A percentile compares a stretch with the other conserved stretches of the same genome.
Evolutionary conservation across 352 stramenopile species (phyloP).

Genomic region (Globisporangium recalcitrans): DNA sequence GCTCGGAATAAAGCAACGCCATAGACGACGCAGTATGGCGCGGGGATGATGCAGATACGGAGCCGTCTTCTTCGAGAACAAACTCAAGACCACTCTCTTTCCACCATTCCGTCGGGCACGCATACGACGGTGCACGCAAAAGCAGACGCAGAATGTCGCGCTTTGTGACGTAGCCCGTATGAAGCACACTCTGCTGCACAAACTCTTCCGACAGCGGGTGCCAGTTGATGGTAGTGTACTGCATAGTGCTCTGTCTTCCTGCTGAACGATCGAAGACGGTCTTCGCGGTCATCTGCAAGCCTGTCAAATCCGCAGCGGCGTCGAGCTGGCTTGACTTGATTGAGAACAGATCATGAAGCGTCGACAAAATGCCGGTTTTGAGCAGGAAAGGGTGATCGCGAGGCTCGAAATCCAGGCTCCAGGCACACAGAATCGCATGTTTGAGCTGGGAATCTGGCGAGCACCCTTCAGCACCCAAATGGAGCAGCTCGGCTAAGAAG

Average conservation of each 20-base stretch:
- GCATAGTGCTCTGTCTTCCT: constrained; percentile 3
- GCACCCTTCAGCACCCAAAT: constrained; percentile 16
- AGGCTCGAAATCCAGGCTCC: constrained; percentile 80
- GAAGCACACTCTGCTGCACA: constrained; percentile 67
- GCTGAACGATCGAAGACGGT: constrained; percentile 7
- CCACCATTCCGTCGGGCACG: constrained; percentile 54
- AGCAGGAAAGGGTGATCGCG: constrained; percentile 78
- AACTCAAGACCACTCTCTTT: constrained; percentile 40
- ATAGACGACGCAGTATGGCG: constrained; percentile 73
- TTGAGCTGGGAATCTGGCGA: constrained; percentile 56
- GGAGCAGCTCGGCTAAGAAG: constrained; percentile 55
- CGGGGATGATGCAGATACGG: constrained; percentile 14
- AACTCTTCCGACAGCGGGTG: constrained; percentile 74
- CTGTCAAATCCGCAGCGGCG: constrained; percentile 23
- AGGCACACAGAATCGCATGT: constrained; percentile 76
- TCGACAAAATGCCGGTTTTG: constrained; percentile 70
- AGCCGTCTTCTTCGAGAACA: constrained; percentile 9
- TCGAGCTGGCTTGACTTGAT: constrained; percentile 48
- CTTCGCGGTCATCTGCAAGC: constrained; percentile 18
- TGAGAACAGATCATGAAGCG: constrained; percentile 70
- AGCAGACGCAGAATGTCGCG: constrained; percentile 69
- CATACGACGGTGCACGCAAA: constrained; percentile 52
- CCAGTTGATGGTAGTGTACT: constrained; percentile 61
- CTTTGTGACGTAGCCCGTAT: constrained; percentile 69
- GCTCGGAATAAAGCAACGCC: constrained; percentile 67